Base-by-base conservation (phyloP, 257 asterid genomes). In the Salvia splendens region DNA sequence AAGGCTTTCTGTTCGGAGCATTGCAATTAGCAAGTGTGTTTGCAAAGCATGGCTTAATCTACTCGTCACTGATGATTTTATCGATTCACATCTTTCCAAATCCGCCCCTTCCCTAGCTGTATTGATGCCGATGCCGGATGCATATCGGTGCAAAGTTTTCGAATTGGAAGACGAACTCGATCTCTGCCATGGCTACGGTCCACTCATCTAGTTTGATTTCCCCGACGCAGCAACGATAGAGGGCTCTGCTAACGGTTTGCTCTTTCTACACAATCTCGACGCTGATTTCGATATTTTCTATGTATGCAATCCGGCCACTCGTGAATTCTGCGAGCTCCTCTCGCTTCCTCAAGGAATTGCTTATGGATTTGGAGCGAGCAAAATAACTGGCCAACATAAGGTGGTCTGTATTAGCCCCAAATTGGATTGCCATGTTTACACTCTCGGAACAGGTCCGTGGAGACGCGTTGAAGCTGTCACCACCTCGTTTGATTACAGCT, bases 281-380 rank as follows among this genome's bases (percentile, higher is more conserved):
- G 40, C 40, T 7, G 40, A 35, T 35, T 35, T 35, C 40, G 40
- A 35, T 35, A 35, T 6, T 60, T 72, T 16, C 49, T 77, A 28
- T 43, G 10, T 85, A 36, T 82, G 86, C 75, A 80, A 84, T 64
- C 87, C 86, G 24, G 69, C 64, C 63, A 77, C 70, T 0, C 75
- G 71, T 6, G 84, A 80, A 10, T 73, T 68, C 16, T 62, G 78
- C 12, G 15, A 65, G 3, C 65, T 85, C 30, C 82, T 5, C n/a
- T 5, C 12, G 0, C 69, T 68, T 66, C 86, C 82, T 5, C 67
- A 52, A 8, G 16, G 14, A 11, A 65, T 59, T 41, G 58, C 75
- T 0, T 78, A 76, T 4, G 88, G 91, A 46, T 78, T 85, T 11
- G 88, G 91, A 6, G 71, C 54, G 9, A 78, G 83, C 70, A 32